phyloP scores from a whole-genome alignment of 352 stramenopile genomes.

The Phytophthora chlamydospora region DNA sequence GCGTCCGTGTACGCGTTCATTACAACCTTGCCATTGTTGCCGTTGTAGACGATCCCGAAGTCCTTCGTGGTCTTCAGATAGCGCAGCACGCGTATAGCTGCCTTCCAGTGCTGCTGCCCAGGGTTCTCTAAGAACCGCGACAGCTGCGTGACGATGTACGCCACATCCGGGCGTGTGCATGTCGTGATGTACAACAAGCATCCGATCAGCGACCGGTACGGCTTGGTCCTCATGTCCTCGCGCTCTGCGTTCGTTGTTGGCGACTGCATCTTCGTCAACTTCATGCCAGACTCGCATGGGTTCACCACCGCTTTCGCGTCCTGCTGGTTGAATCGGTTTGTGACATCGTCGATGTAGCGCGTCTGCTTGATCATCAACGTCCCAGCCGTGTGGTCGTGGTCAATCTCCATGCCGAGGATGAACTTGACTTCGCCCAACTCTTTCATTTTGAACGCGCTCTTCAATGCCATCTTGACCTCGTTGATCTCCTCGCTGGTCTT shows the following conservation, averaged over 20 bases:
- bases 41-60: neutral
- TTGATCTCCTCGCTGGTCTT: neutral
- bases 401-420: constrained; percentile 22
- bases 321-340: no score
- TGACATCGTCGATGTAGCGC: constrained; percentile 13
- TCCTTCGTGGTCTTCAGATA: constrained; percentile 1
- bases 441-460: constrained; percentile 16
- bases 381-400: neutral
- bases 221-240: neutral
- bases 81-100: constrained; percentile 2
- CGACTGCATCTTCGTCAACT: constrained; percentile 3
- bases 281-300: neutral
- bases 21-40: no score
- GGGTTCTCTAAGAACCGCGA: neutral
- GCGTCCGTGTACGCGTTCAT: neutral
- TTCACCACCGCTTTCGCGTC: no score
- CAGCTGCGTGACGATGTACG: neutral
- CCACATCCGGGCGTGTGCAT: neutral
- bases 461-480: constrained; percentile 7
- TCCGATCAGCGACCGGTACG: neutral
- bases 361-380: constrained; percentile 11
- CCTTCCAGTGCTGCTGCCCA: neutral
- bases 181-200: constrained; percentile 4
- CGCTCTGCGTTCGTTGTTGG: neutral
- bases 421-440: constrained; percentile 14